Evolutionary conservation across 108 stramenopile genomes (phyloP), one percentile per base, ranked within the genome.

Genomic region (Nitzschia putrida): DNA sequence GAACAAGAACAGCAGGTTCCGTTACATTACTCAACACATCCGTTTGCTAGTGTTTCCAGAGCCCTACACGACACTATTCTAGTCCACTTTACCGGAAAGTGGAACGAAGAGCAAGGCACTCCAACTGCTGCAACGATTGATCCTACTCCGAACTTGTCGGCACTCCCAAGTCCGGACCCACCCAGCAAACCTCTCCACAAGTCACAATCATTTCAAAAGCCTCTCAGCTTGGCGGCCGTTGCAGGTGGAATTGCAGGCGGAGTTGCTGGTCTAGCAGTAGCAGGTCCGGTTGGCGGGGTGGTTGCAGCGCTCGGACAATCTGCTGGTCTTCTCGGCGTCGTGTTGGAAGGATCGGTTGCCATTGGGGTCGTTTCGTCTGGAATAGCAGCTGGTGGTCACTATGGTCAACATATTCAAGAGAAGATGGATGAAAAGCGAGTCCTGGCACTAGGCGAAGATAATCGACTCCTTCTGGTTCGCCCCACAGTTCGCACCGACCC

Each of bases 401-500:
- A 80, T 43, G 80, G 76, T 9, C 56, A 78, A 41, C 81, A 80
- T 20, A 59, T 84, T 9, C 81, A 86, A 64, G 78, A 84, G 18
- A 66, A 64, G 23, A 40, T 76, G 20, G 64, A 81, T 25, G 83
- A 88, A 40, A 66, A 67, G 37, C 59, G 88, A 45, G 71, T 88
- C 41, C 70, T 91, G 41, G 73, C 76, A 24, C 68, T 89, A 43
- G 79, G 85, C 20, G 84, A 69, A 24, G 69, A 64, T 24, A 69
- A 74, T 2, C 66, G 85, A 29, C 83, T 91, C 11, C 58, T 86
- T 38, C 64, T 93, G 22, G 89, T 94, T 8, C 74, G 93, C 11
- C 93, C 93, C 12, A 84, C 78, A 45, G 75, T 94, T n/a, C 64
- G 44, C 2, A 80, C 87, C 8, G 85, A 94, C 73, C 84, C 90